Base-by-base conservation (phyloP, 2,329 filamentous ascomycete genomes). In the Cordyceps tenuipes region DNA sequence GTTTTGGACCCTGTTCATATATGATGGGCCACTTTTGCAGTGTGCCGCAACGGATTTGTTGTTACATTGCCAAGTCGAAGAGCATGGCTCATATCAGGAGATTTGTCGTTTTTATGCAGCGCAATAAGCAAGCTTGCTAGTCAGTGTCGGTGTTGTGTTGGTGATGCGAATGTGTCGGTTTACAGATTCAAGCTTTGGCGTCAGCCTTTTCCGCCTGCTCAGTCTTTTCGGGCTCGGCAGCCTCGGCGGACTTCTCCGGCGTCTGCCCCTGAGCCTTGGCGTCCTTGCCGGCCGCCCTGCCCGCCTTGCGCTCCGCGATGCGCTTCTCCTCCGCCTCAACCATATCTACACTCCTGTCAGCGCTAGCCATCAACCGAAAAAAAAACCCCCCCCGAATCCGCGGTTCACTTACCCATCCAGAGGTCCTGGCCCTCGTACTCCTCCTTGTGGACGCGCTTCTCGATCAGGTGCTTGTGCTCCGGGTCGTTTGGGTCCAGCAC, bases 351-450 rank as follows among this genome's bases (percentile, higher is more conserved):
- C 34, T 4, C 23, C 23, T 3, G 23, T 23, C 23, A 23, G 23
- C 23, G n/a, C n/a, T n/a, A n/a, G n/a, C n/a, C n/a, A n/a, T n/a
- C n/a, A n/a, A n/a, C n/a, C n/a, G n/a, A n/a, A n/a, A n/a, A n/a
- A n/a, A n/a, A n/a, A n/a, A n/a, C n/a, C n/a, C n/a, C n/a, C n/a
- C n/a, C n/a, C n/a, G n/a, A n/a, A n/a, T n/a, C n/a, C n/a, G n/a
- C n/a, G n/a, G n/a, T n/a, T n/a, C n/a, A n/a, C n/a, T 71, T 75
- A 89, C 87, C 87, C 79, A 85, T 94, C 94, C 94, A 99, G 68
- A 97, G 81, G 74, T 97, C 92, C 77, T 96, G 90, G 49, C 91
- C 90, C 71, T 87, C 82, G 73, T 95, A 94, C 64, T 89, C 81
- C 79, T 95, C 90, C 76, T 91, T 89, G 73, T 95, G 90, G 59